These are phyloP conservation scores for Paulownia fortunei DNA, from an alignment of 257 asterid genomes.

Conservation along the genomic window DNA sequence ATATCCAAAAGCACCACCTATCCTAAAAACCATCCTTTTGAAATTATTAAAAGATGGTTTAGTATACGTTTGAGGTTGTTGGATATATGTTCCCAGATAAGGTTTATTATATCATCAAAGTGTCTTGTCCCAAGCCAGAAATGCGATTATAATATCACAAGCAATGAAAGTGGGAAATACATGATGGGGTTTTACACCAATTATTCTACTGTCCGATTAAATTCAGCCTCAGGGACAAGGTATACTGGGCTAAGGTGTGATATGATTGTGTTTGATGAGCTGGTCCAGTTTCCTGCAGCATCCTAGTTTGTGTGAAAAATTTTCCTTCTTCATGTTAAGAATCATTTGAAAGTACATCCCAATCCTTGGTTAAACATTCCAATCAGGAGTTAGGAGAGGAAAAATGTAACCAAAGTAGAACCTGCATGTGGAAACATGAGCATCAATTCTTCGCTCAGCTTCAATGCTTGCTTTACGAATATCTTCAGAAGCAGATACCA, in stretches of 20 bases:
- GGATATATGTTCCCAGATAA: not conserved
- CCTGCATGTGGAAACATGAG: constrained; percentile 83
- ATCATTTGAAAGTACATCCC: not conserved
- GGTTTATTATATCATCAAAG: constrained; percentile 21
- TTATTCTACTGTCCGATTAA: constrained; percentile 11
- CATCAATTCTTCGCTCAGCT: constrained; percentile 88
- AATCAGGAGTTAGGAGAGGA: not conserved
- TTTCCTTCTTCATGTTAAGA: constrained; percentile 7
- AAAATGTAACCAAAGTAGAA: constrained; percentile 28
- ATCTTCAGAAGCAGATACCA: constrained; percentile 77
- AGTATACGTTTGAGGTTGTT: not conserved
- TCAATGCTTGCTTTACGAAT: constrained; percentile 85
- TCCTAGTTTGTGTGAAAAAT: not conserved
- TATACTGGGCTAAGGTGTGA: not conserved
- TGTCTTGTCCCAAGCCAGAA: constrained; percentile 15
- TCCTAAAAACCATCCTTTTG: not conserved
- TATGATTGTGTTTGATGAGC: not conserved
- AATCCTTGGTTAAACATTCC: constrained; percentile 16
- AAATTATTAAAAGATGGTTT: not conserved
- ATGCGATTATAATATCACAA: not conserved
- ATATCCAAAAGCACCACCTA: constrained; percentile 1
- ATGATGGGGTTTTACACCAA: not conserved
- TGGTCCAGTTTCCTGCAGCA: constrained; percentile 10
- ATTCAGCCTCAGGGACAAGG: constrained; percentile 4
- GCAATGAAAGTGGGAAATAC: constrained; percentile 1